These are phyloP conservation scores for Colletotrichum cuscutae DNA, from an alignment of 2,329 filamentous ascomycete genomes.

Conservation along the genomic window DNA sequence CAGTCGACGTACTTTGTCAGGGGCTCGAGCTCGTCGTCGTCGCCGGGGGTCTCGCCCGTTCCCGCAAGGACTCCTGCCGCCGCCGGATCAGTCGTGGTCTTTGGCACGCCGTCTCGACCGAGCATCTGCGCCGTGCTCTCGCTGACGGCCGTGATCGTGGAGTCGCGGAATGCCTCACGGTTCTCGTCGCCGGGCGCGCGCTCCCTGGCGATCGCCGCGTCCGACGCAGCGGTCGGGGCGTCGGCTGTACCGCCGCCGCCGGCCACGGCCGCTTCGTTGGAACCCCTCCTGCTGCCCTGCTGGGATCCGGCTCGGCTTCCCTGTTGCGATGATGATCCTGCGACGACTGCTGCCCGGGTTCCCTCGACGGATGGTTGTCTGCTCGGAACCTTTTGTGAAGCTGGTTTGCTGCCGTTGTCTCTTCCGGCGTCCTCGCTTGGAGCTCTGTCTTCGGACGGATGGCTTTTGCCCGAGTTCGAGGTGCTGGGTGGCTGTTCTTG, in stretches of 20 bases:
- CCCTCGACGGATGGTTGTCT: conserved; percentile 14
- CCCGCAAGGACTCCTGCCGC: conserved; percentile 20
- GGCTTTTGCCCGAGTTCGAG: conserved; percentile 3
- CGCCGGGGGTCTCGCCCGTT: conserved; percentile 7
- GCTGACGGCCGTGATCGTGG: conserved; percentile 29
- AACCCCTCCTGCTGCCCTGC: conserved; percentile 20
- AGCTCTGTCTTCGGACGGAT: conserved; percentile 22
- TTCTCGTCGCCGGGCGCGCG: conserved; percentile 27
- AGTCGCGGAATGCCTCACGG: conserved; percentile 29
- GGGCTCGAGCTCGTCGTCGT: conserved; percentile 29
- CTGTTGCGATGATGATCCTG: conserved; percentile 2
- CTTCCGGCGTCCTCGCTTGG: conserved; percentile 1
- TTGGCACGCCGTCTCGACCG: conserved; percentile 16
- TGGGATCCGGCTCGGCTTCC: conserved; percentile 1
- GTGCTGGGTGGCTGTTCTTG: conserved; percentile 17
- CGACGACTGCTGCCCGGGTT: not conserved
- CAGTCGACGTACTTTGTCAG: conserved; percentile 33
- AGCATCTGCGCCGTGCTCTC: conserved; percentile 29
- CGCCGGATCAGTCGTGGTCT: conserved; percentile 26
- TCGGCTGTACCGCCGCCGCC: conserved; percentile 21
- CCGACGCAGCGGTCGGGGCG: conserved; percentile 10
- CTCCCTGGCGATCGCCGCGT: conserved; percentile 1
- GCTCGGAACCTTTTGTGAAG: conserved; percentile 16
- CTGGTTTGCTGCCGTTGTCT: not conserved
- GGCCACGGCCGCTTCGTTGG: conserved; percentile 4